Percentiles rank a stretch among this genome's conserved stretches.
Conservation (phyloP, 23 red algal species). For the Gracilaria caudata region DNA sequence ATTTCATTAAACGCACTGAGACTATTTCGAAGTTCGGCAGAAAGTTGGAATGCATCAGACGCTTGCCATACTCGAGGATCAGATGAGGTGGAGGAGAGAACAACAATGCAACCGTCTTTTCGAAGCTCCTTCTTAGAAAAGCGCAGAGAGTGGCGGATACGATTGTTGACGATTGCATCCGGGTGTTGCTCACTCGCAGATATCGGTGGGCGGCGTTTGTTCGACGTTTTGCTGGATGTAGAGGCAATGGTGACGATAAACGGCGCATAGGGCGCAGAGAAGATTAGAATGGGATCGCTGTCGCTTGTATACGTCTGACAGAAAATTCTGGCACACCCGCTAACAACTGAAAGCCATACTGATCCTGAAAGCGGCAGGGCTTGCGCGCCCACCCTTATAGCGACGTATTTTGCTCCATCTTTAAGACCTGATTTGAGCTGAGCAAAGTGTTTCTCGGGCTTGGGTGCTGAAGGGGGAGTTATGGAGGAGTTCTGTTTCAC, state of each 20-base stretch:
- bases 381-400: background rate
- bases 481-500: background rate
- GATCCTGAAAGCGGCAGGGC: constrained; percentile 1
- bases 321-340: background rate
- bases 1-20: background rate
- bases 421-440: background rate
- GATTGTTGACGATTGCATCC: background rate
- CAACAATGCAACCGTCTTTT: background rate
- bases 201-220: background rate
- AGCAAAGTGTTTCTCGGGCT: background rate
- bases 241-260: constrained; percentile 10
- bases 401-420: constrained; percentile 2
- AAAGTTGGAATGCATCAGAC: background rate
- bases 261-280: constrained; percentile 19
- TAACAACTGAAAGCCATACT: constrained; percentile 6
- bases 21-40: background rate
- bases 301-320: background rate
- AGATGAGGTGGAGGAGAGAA: constrained; percentile 4
- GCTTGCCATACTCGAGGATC: constrained; percentile 3
- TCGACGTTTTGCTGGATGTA: background rate
- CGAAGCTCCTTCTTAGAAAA: background rate
- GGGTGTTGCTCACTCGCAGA: background rate
- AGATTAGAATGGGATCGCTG: constrained; percentile 2
- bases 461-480: background rate
- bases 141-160: background rate